Evolutionary conservation across 176 grass and related monocot species (phyloP), one percentile per base, ranked within the genome.

Genomic region (Panicum miliaceum): DNA sequence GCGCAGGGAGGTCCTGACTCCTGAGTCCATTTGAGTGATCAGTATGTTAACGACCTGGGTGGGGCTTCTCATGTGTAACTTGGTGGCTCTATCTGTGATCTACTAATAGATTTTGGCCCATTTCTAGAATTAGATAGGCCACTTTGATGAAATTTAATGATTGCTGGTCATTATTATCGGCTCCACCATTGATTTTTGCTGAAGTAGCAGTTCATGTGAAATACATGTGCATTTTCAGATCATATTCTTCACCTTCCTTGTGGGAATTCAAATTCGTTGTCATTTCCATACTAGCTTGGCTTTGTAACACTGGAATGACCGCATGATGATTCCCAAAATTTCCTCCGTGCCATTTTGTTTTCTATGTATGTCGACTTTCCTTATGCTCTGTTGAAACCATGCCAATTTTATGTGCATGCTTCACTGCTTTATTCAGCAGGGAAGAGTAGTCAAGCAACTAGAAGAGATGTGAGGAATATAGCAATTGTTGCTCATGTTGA

Each of bases 401-500:
- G 47, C 36, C 10, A 78, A 82, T 78, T 77, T 72, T 27, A 71
- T 74, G 26, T 85, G 43, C 5, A 64, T 82, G 47, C 4, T 77
- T 38, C 61, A 47, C 48, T 78, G 65, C 20, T 73, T 64, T 75
- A 71, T 85, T 77, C 66, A 91, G 90, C 45, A 42, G 89, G 71
- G 48, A 95, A 84, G 76, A 93, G 81, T 85, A 72, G 48, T 75
- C 71, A 81, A 88, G 51, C 80, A 34, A 95, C 96, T 47, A 92
- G 96, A 91, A 98, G 93, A 84, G 96, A 98, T 85, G 96, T 98
- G 58, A 82, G 96, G 36, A 98, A 98, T 80, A 92, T 98, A 71
- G 96, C 96, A 20, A 98, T 98, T 80, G 89, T 98, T 89, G 96
- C 96, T 81, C 96, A 98, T 84, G 96, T 98, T 11, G 96, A 98